Evolutionary conservation across 2,329 filamentous ascomycete genomes (phyloP), one percentile per base, ranked within the genome.

Genomic region (Alternaria hordeiaustralica): DNA sequence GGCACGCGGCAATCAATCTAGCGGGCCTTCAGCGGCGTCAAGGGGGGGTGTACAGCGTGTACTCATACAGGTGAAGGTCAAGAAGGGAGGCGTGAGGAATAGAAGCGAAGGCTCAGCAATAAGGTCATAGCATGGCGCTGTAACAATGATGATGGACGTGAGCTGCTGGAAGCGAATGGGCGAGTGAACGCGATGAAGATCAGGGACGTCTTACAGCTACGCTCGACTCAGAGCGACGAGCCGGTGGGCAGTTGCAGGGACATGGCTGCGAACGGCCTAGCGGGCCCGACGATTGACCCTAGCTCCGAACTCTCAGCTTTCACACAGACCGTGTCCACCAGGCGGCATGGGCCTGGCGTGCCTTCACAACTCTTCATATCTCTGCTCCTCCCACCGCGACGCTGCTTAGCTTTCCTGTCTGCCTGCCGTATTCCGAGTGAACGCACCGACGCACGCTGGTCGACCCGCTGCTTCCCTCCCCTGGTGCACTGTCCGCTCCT

Each of bases 321-420:
- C 45, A 69, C 70, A 70, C 69, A 69, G 64, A 65, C 67, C 69
- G 66, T 60, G 57, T 58, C 63, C 58, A 62, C 58, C 63, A 51
- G 49, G 20, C 28, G 49, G 28, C 26, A 51, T 51, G 47, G 25
- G 18, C 47, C 28, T 51, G 49, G 49, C 18, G 49, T n/a, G 49
- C 56, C 59, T 59, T 55, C 53, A 21, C 46, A 43, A 54, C 58
- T 49, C 60, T 65, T 58, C 59, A 67, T 55, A 62, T 59, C 60
- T 61, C 54, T 55, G 54, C 61, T 56, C 49, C 41, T 64, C 36
- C 56, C 56, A 49, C 60, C 56, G 57, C 26, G 49, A 36, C 60
- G 55, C 49, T 59, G 43, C 18, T 54, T 54, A 33, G 30, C 30
- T 44, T 60, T 63, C 54, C 61, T 62, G 55, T 33, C 30, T 33